Conservation (phyloP, 169 alveolate species). For the Eimeria tenella region DNA sequence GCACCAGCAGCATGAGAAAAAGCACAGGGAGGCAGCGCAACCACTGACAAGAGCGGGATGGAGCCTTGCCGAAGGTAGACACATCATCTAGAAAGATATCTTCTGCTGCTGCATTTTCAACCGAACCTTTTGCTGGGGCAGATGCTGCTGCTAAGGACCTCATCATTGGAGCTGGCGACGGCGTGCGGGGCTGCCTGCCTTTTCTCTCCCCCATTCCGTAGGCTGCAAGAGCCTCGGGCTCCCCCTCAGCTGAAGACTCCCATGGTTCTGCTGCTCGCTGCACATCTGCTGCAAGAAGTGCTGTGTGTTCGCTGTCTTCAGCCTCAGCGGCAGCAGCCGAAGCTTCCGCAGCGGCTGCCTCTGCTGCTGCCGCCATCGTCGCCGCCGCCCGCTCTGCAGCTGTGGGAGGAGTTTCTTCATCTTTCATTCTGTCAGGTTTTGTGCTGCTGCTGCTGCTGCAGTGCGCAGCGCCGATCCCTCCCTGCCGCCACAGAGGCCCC, state of each 20-base stretch:
- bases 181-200: neutral
- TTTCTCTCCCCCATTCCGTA: neutral
- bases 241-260: neutral
- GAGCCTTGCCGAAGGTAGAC: neutral
- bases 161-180: neutral
- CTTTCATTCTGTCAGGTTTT: neutral
- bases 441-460: conserved; percentile 34
- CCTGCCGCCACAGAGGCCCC: neutral
- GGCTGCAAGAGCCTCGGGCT: neutral
- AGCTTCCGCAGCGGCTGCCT: conserved; percentile 12
- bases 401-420: neutral
- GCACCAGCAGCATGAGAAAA: conserved; percentile 65
- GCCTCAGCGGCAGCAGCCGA: neutral
- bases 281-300: neutral
- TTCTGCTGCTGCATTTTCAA: neutral
- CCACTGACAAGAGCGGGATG: conserved; percentile 73
- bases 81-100: neutral
- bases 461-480: neutral
- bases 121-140: neutral
- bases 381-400: conserved; percentile 49
- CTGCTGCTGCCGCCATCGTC: conserved; percentile 38
- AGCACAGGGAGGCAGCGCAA: conserved; percentile 71
- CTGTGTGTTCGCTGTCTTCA: neutral
- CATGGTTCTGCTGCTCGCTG: conserved; percentile 11
- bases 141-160: neutral